Percentiles rank a stretch among this genome's conserved stretches.
These are phyloP conservation scores for Aspergillus persii DNA, from an alignment of 2,329 filamentous ascomycete species.

Conservation along the genomic window DNA sequence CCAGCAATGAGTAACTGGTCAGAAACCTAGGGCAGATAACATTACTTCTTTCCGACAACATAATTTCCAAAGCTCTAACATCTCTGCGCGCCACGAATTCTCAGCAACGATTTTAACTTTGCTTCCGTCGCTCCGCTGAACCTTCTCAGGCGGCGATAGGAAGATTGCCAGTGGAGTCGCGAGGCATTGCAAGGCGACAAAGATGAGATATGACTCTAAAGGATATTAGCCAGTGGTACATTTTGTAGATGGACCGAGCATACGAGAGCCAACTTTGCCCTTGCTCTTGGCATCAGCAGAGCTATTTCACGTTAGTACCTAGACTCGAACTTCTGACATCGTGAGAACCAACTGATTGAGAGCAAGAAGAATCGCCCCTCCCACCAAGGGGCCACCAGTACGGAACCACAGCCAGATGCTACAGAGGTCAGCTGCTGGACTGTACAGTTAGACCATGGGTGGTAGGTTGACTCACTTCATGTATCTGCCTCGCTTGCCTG, in stretches of 20 bases:
- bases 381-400: slow-evolving; percentile 49
- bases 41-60: slow-evolving; percentile 20
- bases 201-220: slow-evolving; percentile 43
- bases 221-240: neutral
- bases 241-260: neutral
- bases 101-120: slow-evolving; percentile 39
- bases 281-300: slow-evolving; percentile 18
- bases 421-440: neutral
- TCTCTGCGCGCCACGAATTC: slow-evolving; percentile 41
- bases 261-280: slow-evolving; percentile 25
- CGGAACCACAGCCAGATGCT: slow-evolving; percentile 51
- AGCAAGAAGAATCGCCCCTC: slow-evolving; percentile 47
- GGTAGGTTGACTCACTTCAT: slow-evolving; percentile 32
- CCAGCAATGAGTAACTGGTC: slow-evolving; percentile 9
- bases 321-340: neutral
- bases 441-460: too few species aligned
- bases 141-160: slow-evolving; percentile 42
- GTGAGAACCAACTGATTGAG: slow-evolving; percentile 37
- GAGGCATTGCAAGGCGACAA: slow-evolving; percentile 41
- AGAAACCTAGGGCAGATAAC: slow-evolving; percentile 6
- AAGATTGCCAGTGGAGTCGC: slow-evolving; percentile 39
- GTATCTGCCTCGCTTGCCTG: slow-evolving; percentile 47
- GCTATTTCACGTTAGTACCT: slow-evolving; percentile 5
- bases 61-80: slow-evolving; percentile 36
- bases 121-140: slow-evolving; percentile 42